Evolutionary conservation across 2,329 filamentous ascomycete species (phyloP), one percentile per base, ranked within the genome.

Genomic region (Didymella keratinophila): DNA sequence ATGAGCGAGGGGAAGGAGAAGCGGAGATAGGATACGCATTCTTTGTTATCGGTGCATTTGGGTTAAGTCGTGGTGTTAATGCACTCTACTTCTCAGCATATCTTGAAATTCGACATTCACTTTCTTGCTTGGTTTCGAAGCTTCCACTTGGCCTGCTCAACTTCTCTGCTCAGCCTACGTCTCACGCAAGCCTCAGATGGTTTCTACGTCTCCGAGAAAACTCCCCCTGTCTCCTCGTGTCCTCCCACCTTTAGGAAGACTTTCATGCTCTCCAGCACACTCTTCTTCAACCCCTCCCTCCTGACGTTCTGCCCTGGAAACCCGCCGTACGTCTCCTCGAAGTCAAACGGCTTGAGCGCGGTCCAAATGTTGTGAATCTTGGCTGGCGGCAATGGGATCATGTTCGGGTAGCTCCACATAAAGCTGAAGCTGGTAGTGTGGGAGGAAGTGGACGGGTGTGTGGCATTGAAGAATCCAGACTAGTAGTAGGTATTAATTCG

Each of bases 221-320:
- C 69, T 0, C 71, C 71, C 47, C 83, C 81, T 2, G 71, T 68
- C 36, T 39, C 36, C 7, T 57, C 71, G 65, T 83, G 78, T 0
- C 85, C 85, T 69, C 82, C 83, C 21, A 76, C 79, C 63, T 71
- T 79, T 2, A 88, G 80, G 70, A 92, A 89, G 20, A 92, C 90
- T 79, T 91, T 86, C 83, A 91, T 91, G 72, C 90, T 93, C 59
- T 92, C 86, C 70, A 93, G 68, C 25, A 94, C 82, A 62, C 89
- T 83, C 58, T 73, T 71, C 79, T 89, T 92, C 52, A 91, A 79
- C 62, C 82, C 78, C 5, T 68, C 65, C 46, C 78, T 76, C 57
- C 82, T 78, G 2, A 92, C 85, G 66, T 92, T 89, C 68, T 83
- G 81, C 0, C 84, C 86, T 2, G 81, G 67, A 62, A 93, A 92